These are phyloP conservation scores for Escallonia rubra DNA, from an alignment of 129 eudicot genomes.

Conservation along the genomic window DNA sequence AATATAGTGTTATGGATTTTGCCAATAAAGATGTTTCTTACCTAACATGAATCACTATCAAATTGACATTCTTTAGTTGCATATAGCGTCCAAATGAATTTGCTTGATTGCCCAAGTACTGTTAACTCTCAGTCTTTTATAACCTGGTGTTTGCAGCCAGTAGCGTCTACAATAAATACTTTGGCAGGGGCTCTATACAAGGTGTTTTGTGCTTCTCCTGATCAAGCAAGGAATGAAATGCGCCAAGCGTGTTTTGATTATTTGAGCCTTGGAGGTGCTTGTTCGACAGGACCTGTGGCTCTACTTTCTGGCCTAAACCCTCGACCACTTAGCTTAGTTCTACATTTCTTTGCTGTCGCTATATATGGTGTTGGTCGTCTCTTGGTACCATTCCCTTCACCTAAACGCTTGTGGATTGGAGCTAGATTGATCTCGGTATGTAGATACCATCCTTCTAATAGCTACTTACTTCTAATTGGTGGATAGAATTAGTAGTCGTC, in stretches of 20 bases:
- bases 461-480: neutral
- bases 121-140: no score
- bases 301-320: constrained; percentile 58
- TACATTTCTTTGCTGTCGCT: constrained; percentile 61
- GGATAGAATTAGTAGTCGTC: no score
- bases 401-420: constrained; percentile 48
- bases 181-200: constrained; percentile 65
- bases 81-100: no score
- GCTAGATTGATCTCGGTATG: constrained; percentile 49
- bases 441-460: neutral
- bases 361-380: constrained; percentile 56
- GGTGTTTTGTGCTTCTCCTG: constrained; percentile 59
- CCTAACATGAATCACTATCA: no score
- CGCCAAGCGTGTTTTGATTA: constrained; percentile 60
- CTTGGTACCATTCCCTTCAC: constrained; percentile 54
- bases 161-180: constrained; percentile 66
- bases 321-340: constrained; percentile 40
- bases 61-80: no score
- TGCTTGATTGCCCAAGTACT: no score
- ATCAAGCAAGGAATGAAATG: constrained; percentile 59
- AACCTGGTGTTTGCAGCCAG: constrained; percentile 38
- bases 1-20: no score
- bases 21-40: no score
- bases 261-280: constrained; percentile 53
- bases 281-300: constrained; percentile 50